A percentile compares a stretch with the other conserved stretches of the same genome.
phyloP scores from a whole-genome alignment of 257 asterid genomes.

The Plantago elongata region DNA sequence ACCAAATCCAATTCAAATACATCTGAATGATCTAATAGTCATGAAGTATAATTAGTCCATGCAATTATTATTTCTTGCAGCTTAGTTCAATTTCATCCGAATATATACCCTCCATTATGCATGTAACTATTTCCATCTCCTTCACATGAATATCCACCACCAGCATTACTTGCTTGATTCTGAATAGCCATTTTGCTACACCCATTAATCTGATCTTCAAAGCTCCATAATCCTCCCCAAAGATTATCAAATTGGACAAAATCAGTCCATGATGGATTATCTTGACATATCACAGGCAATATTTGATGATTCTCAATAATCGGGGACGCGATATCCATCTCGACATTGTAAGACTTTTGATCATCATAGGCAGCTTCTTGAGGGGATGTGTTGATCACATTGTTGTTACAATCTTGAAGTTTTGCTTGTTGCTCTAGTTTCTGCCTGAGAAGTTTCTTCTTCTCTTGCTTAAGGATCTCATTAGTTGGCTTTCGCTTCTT shows the following conservation, averaged over 20 bases:
- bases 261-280: constrained; percentile 24
- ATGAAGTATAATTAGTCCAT: neutral
- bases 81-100: constrained; percentile 12
- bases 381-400: neutral
- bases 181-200: constrained; percentile 30
- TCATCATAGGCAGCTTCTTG: constrained; percentile 2
- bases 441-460: neutral
- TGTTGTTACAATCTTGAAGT: neutral
- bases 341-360: neutral
- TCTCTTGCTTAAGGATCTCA: constrained; percentile 16
- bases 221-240: constrained; percentile 50
- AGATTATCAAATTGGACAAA: constrained; percentile 30
- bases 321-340: neutral
- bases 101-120: constrained; percentile 29
- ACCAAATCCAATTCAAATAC: neutral
- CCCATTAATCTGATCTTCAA: constrained; percentile 29
- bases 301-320: constrained; percentile 8
- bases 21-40: neutral
- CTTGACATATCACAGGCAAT: constrained; percentile 16
- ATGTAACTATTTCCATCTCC: constrained; percentile 21
- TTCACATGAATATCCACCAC: neutral
- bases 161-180: constrained; percentile 22
- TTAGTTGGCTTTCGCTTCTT: constrained; percentile 23
- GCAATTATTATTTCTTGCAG: neutral
- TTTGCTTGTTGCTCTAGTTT: constrained; percentile 1